phyloP scores from a whole-genome alignment of 2,329 filamentous ascomycete genomes.

The Ceratocystis lukuohia region DNA sequence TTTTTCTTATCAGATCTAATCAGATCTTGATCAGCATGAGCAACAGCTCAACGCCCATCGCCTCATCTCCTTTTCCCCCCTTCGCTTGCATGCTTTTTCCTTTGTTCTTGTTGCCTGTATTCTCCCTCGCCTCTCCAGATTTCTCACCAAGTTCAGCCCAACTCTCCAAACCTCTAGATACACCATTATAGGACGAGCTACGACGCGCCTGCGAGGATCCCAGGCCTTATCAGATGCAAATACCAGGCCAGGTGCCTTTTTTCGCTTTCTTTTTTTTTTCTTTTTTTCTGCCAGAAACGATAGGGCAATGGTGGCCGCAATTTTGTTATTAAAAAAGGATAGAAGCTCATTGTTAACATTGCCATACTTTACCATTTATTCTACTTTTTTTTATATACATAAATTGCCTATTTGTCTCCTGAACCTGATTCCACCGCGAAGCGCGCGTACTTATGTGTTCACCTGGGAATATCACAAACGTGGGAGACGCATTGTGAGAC shows the following conservation, averaged over 20 bases:
- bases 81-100: not conserved
- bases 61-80: not conserved
- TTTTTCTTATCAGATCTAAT: constrained; percentile 13
- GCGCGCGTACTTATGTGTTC: too few species aligned
- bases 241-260: not conserved
- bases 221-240: constrained; percentile 14
- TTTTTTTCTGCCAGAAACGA: not conserved
- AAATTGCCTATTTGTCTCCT: not conserved
- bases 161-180: not conserved
- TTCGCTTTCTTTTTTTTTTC: not conserved
- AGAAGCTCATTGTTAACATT: not conserved
- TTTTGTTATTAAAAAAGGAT: not conserved
- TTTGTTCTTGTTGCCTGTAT: not conserved
- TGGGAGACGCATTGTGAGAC: not conserved
- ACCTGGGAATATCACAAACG: not conserved
- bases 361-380: not conserved
- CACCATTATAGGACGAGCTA: constrained; percentile 8
- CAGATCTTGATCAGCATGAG: not conserved
- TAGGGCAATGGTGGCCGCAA: not conserved
- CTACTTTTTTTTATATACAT: not conserved
- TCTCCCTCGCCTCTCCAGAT: not conserved
- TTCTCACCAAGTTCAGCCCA: not conserved
- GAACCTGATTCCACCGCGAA: not conserved
- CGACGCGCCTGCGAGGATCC: constrained; percentile 9
- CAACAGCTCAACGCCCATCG: not conserved